phyloP scores from a whole-genome alignment of 2,329 filamentous ascomycete genomes.

The Lasiodiplodia hormozganensis region DNA sequence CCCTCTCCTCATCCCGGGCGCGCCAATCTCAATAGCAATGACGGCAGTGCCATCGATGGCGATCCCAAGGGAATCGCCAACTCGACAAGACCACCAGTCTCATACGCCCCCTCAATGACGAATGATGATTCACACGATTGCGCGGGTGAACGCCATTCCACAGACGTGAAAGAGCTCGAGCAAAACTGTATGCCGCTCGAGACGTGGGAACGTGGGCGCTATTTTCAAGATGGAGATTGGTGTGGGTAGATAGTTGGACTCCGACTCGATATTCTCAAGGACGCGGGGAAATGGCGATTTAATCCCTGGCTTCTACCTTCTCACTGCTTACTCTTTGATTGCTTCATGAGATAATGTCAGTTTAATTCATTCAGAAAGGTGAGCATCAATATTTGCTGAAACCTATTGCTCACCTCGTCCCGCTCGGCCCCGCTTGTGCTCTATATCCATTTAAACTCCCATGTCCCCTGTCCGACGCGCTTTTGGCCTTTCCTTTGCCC shows the following conservation, averaged over 20 bases:
- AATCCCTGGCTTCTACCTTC: background rate
- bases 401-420: background rate
- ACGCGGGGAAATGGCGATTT: background rate
- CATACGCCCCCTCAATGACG: background rate
- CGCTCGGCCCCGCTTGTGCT: conserved; percentile 22
- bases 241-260: background rate
- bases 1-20: background rate
- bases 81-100: background rate
- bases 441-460: conserved; percentile 24
- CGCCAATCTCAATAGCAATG: background rate
- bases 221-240: background rate
- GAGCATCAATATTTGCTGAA: background rate
- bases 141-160: too few relatives aligned
- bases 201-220: background rate
- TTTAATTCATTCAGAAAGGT: background rate
- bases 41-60: background rate
- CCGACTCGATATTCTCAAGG: too few relatives aligned
- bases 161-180: background rate
- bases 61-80: background rate
- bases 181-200: background rate
- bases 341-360: background rate
- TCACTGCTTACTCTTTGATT: background rate
- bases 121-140: background rate
- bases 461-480: conserved; percentile 7
- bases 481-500: conserved; percentile 18